Evolutionary conservation across 208 protist genomes (phyloP), one percentile per base, ranked within the genome.

Genomic region (Leishmania arabica): DNA sequence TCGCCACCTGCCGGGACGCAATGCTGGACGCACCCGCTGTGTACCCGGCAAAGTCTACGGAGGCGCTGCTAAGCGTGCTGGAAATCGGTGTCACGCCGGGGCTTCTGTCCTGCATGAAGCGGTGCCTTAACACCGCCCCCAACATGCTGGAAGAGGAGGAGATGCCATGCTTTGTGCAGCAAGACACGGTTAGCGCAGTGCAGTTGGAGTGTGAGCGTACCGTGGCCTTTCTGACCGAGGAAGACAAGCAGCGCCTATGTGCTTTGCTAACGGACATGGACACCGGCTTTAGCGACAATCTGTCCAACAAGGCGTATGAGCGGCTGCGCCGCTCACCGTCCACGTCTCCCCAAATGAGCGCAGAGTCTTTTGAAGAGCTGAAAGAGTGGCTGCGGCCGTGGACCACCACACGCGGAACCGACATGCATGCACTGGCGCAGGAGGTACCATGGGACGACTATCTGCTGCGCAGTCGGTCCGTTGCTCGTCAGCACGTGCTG

Each of bases 381-480:
- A 65, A 62, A 42, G 90, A 94, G 84, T 94, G 90, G 92, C 82
- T 94, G 37, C 82, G 79, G 56, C 92, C 92, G 60, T 94, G 89
- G 86, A 73, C 85, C 15, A 69, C 54, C 9, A 40, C 84, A 27
- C 64, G 75, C 8, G 80, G 76, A 21, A 70, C 84, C 7, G 77
- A 66, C 24, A 79, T 85, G 68, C 65, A 51, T 17, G 74, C 73
- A 5, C 66, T 94, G 31, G 91, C 86, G 34, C 82, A 80, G 58
- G 93, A 96, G 80, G 87, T 96, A 37, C 89, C 93, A 27, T 96
- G 91, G 91, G 93, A 96, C 77, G 93, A 94, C 77, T 95, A 95
- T 75, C 78, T 96, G 5, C 76, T 95, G 34, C 90, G 90, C 54
- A 85, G 86, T 17, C 91, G 91, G 27, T 69, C 69, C 9, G 49